Base-by-base conservation (phyloP, 176 grass and related monocot genomes). In the Oryza meyeriana region DNA sequence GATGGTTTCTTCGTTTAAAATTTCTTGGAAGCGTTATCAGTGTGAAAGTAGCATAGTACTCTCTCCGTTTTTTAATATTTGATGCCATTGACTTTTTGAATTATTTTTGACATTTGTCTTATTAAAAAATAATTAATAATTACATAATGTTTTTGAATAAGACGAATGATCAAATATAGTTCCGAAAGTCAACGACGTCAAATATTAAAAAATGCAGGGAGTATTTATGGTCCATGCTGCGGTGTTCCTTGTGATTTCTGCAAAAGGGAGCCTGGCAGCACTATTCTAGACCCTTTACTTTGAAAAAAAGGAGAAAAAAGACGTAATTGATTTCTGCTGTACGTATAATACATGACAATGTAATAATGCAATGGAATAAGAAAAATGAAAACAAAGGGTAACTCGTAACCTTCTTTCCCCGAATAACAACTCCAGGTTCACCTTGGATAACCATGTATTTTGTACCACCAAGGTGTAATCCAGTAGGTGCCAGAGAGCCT, bases 381-480 rank as follows among this genome's bases (percentile, higher is more conserved):
- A 74, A 74, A n/a, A 79, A 57, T 32, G 17, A 12, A 24, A 24
- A 57, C 3, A 50, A 72, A 84, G 18, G 27, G 25, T 14, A 67
- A 77, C 3, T 80, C 16, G 71, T 66, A 67, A 89, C 90, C 90
- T 87, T 89, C 67, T 89, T 92, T 32, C 81, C 90, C 27, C 87
- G 77, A 78, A 92, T 92, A 50, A 89, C 81, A 70, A 26, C 71
- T 75, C 87, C 81, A 74, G 90, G 39, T 80, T 92, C 80, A 71
- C 90, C 90, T 81, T 89, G 90, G 45, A 92, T 89, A 65, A 87
- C 87, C 87, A 92, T 92, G 65, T 87, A 87, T 63, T 92, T 92
- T 50, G 66, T 30, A 36, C 84, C 87, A 30, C 84, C 80, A 72
- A 89, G 83, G 24, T 84, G 72, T 73, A 89, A 86, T 47, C 90